Evolutionary conservation across 495 filamentous ascomycete species (phyloP).

Genomic region (Annulohypoxylon stygium): DNA sequence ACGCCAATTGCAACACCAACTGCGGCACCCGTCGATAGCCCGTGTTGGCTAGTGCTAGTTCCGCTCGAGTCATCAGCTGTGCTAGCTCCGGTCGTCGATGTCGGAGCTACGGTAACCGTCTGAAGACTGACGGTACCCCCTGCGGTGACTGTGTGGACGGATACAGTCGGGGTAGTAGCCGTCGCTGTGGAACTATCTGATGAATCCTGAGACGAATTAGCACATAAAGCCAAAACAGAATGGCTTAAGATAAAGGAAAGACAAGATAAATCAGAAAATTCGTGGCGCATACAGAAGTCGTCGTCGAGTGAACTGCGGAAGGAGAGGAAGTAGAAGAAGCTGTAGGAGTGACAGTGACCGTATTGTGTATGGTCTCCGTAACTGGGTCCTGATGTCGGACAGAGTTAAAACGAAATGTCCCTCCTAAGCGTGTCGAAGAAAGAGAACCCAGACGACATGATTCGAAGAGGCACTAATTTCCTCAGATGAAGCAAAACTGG

Average conservation of each 20-base stretch:
- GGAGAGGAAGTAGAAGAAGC: neutral
- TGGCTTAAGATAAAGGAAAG: constrained; percentile 18
- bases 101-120: constrained; percentile 57
- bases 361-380: constrained; percentile 53
- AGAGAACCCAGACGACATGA: constrained; percentile 42
- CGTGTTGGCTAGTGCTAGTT: constrained; percentile 31
- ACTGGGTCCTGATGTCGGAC: constrained; percentile 51
- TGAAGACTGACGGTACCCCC: constrained; percentile 53
- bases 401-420: constrained; percentile 48
- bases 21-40: constrained; percentile 53
- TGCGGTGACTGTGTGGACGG: constrained; percentile 58
- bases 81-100: constrained; percentile 8
- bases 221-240: neutral
- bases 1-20: constrained; percentile 62
- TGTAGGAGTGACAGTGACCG: constrained; percentile 49
- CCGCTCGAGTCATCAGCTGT: constrained; percentile 36
- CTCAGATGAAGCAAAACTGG: constrained; percentile 38
- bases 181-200: constrained; percentile 18
- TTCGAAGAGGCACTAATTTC: constrained; percentile 42
- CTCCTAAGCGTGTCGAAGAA: constrained; percentile 27
- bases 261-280: constrained; percentile 34
- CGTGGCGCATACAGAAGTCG: constrained; percentile 52
- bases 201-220: constrained; percentile 29
- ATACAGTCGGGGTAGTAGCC: constrained; percentile 39
- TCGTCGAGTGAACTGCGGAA: constrained; percentile 37